A percentile compares a stretch with the other conserved stretches of the same genome.
Conservation (phyloP, 2,329 filamentous ascomycete genomes). For the Cordyceps tenuipes region DNA sequence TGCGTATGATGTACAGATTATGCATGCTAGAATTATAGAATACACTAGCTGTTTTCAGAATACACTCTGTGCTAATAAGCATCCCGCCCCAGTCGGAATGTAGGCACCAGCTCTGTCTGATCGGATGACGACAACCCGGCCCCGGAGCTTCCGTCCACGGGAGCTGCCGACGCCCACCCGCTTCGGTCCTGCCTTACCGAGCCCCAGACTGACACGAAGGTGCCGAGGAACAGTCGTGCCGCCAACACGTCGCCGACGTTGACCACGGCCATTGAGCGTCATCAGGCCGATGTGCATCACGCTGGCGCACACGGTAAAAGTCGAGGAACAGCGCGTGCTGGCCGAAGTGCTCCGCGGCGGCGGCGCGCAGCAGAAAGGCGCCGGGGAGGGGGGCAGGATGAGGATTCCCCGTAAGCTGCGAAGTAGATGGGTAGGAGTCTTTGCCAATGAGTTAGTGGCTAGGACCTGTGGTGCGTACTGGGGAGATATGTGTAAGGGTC, state of each 20-base stretch:
- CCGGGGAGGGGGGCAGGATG: not conserved
- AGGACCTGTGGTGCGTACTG: too few species aligned
- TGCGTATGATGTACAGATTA: too few species aligned
- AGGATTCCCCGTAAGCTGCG: not conserved
- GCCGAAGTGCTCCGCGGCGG: not conserved
- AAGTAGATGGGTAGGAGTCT: too few species aligned
- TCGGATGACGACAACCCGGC: not conserved
- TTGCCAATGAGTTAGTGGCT: too few species aligned
- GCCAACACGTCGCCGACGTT: conserved; percentile 1
- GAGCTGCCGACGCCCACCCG: too few species aligned
- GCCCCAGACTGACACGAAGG: not conserved
- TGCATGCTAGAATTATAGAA: too few species aligned
- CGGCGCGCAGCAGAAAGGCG: not conserved
- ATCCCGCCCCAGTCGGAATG: not conserved
- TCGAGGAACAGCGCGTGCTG: not conserved
- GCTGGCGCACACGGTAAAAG: conserved; percentile 2
- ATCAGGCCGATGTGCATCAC: conserved; percentile 1
- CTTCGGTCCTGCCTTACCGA: not conserved
- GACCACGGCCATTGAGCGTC: conserved; percentile 5
- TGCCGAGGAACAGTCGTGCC: not conserved
- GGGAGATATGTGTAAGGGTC: too few species aligned
- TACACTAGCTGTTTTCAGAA: not conserved
- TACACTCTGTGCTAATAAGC: not conserved
- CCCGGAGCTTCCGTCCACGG: too few species aligned
- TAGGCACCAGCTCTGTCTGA: too few species aligned